Evolutionary conservation across 192 early-diverging fungal species (phyloP).

Genomic region (Coemansia sp.): DNA sequence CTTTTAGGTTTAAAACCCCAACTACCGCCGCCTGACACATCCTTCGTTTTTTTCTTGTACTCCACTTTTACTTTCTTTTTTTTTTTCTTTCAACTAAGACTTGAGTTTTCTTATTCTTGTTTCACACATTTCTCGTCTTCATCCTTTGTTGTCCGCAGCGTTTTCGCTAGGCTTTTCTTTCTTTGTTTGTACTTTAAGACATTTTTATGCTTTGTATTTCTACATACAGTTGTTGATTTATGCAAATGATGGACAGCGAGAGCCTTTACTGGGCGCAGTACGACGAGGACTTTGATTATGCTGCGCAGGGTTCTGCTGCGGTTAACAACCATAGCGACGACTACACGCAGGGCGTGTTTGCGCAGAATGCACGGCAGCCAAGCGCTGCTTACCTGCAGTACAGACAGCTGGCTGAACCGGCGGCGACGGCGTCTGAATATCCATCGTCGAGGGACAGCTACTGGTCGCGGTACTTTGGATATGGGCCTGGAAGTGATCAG

Average conservation of each 20-base stretch:
- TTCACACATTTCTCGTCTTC: not conserved
- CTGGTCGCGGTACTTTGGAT: conserved; percentile 42
- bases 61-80: not conserved
- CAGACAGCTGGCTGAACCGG: not conserved
- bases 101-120: not conserved
- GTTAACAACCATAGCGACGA: not conserved
- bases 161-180: not conserved
- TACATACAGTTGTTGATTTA: not conserved
- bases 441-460: conserved; percentile 47
- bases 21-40: not conserved
- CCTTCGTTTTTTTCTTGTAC: not conserved
- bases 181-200: not conserved
- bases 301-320: conserved; percentile 7
- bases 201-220: not conserved
- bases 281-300: conserved; percentile 17
- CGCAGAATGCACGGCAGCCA: not conserved
- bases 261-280: conserved; percentile 51
- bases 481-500: conserved; percentile 8
- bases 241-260: conserved; percentile 23
- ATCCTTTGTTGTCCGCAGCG: too few relatives aligned
- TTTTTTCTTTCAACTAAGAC: not conserved
- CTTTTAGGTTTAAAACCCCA: not conserved
- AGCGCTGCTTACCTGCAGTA: not conserved
- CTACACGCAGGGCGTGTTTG: not conserved
- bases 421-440: not conserved